Base-by-base conservation (phyloP, 2,329 filamentous ascomycete genomes). In the Alternaria solani region DNA sequence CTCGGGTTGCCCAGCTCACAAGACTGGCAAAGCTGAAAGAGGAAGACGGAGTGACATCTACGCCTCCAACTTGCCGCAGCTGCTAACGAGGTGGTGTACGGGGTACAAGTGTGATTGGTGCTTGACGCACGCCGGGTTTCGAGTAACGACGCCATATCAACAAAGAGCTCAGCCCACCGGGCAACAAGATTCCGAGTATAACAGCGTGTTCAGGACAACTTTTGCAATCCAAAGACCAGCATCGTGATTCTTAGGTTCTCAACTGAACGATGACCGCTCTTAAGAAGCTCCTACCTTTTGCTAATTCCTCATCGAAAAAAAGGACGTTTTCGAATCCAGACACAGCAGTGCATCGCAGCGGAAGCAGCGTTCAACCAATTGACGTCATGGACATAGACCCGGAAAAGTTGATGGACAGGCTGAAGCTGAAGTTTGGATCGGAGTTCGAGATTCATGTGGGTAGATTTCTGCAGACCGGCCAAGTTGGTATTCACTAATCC, bases 391-490 rank as follows among this genome's bases (percentile, higher is more conserved):
- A 46, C 18, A 43, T 59, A 26, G 14, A 59, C 7, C 56, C 56
- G 43, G 56, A 41, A 23, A 55, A 59, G 42, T 38, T 44, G 26
- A 32, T 44, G 36, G 26, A 32, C 4, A 55, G 38, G n/a, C 43
- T 59, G 3, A 16, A 49, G 7, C 18, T 48, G 25, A 53, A 54
- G 38, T 59, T 38, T 44, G 30, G 30, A 32, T 47, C 25, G 12
- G 34, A 28, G 23, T 59, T 54, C 28, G 7, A 49, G 38, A 18
- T 59, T 30, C 32, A 54, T 48, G 49, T 54, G 18, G 2, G 49
- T 23, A 36, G 11, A 28, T 3, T 28, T 30, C n/a, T 23, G n/a
- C 11, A 39, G 42, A 12, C 9, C 39, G 4, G 26, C 34, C 16
- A 34, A 34, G 36, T 20, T 42, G 16, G 23, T 25, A 9, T 39